phyloP scores from a whole-genome alignment of 2,329 filamentous ascomycete genomes.

The Plectosphaerella sp. region DNA sequence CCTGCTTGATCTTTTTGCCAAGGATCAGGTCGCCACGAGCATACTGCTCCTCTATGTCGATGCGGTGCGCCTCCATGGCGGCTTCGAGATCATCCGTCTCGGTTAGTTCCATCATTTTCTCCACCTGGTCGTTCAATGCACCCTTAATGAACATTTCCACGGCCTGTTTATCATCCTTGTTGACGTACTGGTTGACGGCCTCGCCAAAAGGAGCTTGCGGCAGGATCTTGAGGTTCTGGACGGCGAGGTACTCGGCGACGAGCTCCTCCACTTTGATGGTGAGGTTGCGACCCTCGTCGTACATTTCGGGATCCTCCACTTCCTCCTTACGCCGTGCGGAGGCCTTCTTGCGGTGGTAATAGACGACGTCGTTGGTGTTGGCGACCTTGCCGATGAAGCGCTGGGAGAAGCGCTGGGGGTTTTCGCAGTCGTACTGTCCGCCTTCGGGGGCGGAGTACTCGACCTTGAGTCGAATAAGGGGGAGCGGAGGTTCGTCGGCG shows the following conservation, averaged over 20 bases:
- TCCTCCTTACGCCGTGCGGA: slow-evolving; percentile 44
- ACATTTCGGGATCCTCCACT: slow-evolving; percentile 59
- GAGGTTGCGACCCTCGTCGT: slow-evolving; percentile 57
- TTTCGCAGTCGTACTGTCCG: slow-evolving; percentile 84
- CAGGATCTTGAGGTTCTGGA: slow-evolving; percentile 86
- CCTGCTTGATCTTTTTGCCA: slow-evolving; percentile 36
- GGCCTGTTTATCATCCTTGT: slow-evolving; percentile 91
- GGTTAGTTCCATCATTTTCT: slow-evolving; percentile 58
- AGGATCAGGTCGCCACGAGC: slow-evolving; percentile 56
- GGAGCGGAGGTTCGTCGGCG: slow-evolving; percentile 63
- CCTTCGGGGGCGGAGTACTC: slow-evolving; percentile 85
- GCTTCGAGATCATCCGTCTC: slow-evolving; percentile 64
- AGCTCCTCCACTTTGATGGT: slow-evolving; percentile 83
- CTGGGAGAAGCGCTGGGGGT: slow-evolving; percentile 93
- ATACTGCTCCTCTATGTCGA: slow-evolving; percentile 67
- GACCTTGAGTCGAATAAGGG: slow-evolving; percentile 83
- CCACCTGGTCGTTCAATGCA: slow-evolving; percentile 65
- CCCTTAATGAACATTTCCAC: slow-evolving; percentile 79
- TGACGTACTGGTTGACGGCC: slow-evolving; percentile 86
- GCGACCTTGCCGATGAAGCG: slow-evolving; percentile 87
- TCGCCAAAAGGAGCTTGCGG: slow-evolving; percentile 91
- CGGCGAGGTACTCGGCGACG: slow-evolving; percentile 80
- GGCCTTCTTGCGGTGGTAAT: slow-evolving; percentile 89
- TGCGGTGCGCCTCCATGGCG: slow-evolving; percentile 70
- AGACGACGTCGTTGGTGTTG: slow-evolving; percentile 89